Evolutionary conservation across 441 rosid species (phyloP), one percentile per base, ranked within the genome.

Genomic region (Populus trichocarpa): DNA sequence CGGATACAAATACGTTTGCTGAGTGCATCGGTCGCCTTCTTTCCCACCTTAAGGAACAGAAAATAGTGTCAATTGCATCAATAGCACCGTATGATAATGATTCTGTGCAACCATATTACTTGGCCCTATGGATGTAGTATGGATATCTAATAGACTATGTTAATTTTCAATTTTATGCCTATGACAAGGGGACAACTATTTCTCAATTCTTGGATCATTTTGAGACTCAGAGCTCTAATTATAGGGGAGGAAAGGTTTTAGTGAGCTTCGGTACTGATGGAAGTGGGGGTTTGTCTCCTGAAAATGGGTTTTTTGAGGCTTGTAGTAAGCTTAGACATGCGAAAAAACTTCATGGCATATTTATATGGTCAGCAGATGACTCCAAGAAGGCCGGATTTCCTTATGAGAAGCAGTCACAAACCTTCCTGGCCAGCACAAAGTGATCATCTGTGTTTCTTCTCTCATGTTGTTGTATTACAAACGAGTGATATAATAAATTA

Each of bases 81-180:
- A 88, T 88, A 77, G 91, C 91, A 38, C 90, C 91, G 11, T 88
- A 66, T 10, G 87, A 85, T 0, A 1, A 79, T 66, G 68, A 8
- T 74, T 50, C 81, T 6, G 86, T 87, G 76, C 90, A 87, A 73
- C 69, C 85, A 59, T 70, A 87, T 78, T 86, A 86, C 86, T 23
- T 85, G 69, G 82, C 90, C 67, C 76, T 89, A 57, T 87, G 90
- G 92, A 84, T 73, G 71, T 87, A 85, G 71, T 86, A 87, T 53
- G 87, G 85, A 7, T 83, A 89, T 71, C 89, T 89, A 32, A 86
- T 89, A 12, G 88, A 87, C 84, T 89, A 84, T 13, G 86, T 85
- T n/a, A 87, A 88, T 81, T 88, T 87, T 77, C 89, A 87, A 73
- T 88, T 87, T 80, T 89, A 89, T 64, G 89, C 92, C 66, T 87